phyloP scores from a whole-genome alignment of 148 eudicot species.

The Suaeda aralocaspica region DNA sequence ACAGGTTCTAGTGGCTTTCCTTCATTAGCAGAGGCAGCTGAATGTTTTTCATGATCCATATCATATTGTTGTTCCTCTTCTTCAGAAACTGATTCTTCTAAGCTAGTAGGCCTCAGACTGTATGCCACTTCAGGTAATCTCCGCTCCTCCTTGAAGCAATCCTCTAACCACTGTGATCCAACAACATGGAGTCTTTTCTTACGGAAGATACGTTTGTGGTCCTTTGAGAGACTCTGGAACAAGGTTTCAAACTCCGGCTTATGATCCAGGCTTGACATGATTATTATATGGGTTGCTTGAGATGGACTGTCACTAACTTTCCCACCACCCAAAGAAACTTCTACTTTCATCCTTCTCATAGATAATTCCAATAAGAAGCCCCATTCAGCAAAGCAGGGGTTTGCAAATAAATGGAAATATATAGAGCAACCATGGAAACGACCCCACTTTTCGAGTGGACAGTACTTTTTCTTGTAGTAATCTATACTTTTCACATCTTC shows the following conservation, averaged over 20 bases:
- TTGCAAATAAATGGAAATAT: slow-evolving; percentile 52
- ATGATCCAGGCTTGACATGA: slow-evolving; percentile 41
- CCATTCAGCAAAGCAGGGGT: slow-evolving; percentile 36
- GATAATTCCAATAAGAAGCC: slow-evolving; percentile 37
- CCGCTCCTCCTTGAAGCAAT: slow-evolving; percentile 49
- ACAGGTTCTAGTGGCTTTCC: slow-evolving; percentile 24
- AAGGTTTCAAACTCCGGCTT: slow-evolving; percentile 40
- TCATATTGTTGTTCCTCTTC: slow-evolving; percentile 34
- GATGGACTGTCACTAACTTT: slow-evolving; percentile 48
- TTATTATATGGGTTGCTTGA: slow-evolving; percentile 70
- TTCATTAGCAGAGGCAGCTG: slow-evolving; percentile 31
- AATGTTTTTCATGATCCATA: not conserved
- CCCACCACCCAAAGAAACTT: slow-evolving; percentile 72
- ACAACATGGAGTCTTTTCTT: slow-evolving; percentile 62
- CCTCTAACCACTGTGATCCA: slow-evolving; percentile 74
- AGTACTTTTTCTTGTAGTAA: slow-evolving; percentile 64
- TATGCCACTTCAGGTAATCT: slow-evolving; percentile 54
- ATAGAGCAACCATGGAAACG: slow-evolving; percentile 70
- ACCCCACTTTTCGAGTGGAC: slow-evolving; percentile 66
- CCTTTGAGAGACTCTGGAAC: slow-evolving; percentile 58
- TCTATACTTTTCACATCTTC: slow-evolving; percentile 47
- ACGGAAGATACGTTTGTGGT: slow-evolving; percentile 38
- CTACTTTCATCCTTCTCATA: slow-evolving; percentile 67
- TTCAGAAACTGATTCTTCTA: slow-evolving; percentile 45
- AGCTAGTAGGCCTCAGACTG: slow-evolving; percentile 47